Conservation (phyloP, 2,329 filamentous ascomycete species). For the Lachnellula hyalina region DNA sequence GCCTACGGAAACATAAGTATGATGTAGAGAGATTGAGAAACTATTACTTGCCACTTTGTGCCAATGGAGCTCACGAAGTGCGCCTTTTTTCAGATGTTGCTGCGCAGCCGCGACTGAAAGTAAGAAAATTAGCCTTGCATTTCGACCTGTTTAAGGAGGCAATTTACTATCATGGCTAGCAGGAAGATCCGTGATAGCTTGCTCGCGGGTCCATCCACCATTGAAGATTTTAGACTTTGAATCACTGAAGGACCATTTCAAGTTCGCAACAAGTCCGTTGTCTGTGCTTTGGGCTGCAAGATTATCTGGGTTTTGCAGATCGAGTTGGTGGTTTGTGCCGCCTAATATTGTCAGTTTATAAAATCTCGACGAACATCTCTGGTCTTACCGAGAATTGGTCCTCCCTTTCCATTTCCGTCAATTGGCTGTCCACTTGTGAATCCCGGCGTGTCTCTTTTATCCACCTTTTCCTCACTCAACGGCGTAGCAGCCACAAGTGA, state of each 20-base stretch:
- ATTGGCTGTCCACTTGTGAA: conserved; percentile 52
- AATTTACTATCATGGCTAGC: conserved; percentile 50
- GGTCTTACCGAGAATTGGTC: conserved; percentile 48
- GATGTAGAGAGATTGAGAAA: too few relatives aligned
- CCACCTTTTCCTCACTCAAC: neutral
- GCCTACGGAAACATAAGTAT: conserved; percentile 37
- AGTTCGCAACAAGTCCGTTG: conserved; percentile 57
- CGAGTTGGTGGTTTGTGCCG: conserved; percentile 57
- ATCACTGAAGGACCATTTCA: conserved; percentile 67
- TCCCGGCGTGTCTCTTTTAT: conserved; percentile 14
- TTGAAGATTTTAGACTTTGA: conserved; percentile 57
- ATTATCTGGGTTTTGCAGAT: conserved; percentile 59
- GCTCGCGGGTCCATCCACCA: conserved; percentile 62
- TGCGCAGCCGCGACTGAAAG: conserved; percentile 53
- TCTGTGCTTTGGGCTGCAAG: conserved; percentile 58
- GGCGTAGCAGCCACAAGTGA: neutral
- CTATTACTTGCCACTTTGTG: conserved; percentile 51
- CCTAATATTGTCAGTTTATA: conserved; percentile 36
- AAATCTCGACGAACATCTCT: neutral
- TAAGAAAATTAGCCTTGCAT: too few relatives aligned
- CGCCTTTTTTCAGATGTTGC: conserved; percentile 62
- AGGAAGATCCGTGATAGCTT: conserved; percentile 62
- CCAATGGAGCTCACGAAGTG: conserved; percentile 63
- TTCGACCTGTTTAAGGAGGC: too few relatives aligned
- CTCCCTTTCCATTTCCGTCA: conserved; percentile 53